Evolutionary conservation across 169 alveolate species (phyloP).

Genomic region (Cryptosporidium meleagridis): DNA sequence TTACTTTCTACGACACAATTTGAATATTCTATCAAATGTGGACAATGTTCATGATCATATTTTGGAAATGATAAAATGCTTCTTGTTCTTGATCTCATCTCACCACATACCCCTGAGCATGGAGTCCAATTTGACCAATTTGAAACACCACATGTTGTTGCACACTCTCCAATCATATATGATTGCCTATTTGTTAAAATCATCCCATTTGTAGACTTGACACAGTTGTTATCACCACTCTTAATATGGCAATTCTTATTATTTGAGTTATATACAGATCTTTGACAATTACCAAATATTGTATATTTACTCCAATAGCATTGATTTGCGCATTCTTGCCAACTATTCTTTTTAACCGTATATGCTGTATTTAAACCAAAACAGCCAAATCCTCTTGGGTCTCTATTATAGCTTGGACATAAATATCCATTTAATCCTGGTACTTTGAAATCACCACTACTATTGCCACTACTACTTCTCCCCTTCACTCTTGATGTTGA

Average conservation of each 20-base stretch:
- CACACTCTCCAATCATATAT: constrained; percentile 55
- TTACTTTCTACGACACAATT: constrained; percentile 1
- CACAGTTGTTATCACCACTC: background rate
- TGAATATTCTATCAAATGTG: constrained; percentile 45
- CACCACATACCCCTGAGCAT: constrained; percentile 78
- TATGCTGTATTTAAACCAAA: constrained; percentile 63
- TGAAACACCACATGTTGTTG: constrained; percentile 52
- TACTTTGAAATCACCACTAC: background rate
- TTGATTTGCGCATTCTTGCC: constrained; percentile 72
- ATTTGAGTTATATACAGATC: constrained; percentile 15
- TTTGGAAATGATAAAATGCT: background rate
- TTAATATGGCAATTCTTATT: constrained; percentile 35
- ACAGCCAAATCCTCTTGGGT: constrained; percentile 26
- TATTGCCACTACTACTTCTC: background rate
- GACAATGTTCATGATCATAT: constrained; percentile 31
- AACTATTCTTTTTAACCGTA: constrained; percentile 59
- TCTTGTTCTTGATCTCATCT: constrained; percentile 59
- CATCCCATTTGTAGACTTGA: background rate
- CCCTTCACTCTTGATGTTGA: constrained; percentile 16
- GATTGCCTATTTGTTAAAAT: background rate
- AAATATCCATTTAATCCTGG: constrained; percentile 35
- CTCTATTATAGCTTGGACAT: constrained; percentile 35
- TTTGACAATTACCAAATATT: constrained; percentile 17
- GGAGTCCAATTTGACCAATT: constrained; percentile 78
- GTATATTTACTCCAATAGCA: constrained; percentile 51